Evolutionary conservation across 257 asterid species (phyloP), one percentile per base, ranked within the genome.

Genomic region (Lavandula angustifolia): DNA sequence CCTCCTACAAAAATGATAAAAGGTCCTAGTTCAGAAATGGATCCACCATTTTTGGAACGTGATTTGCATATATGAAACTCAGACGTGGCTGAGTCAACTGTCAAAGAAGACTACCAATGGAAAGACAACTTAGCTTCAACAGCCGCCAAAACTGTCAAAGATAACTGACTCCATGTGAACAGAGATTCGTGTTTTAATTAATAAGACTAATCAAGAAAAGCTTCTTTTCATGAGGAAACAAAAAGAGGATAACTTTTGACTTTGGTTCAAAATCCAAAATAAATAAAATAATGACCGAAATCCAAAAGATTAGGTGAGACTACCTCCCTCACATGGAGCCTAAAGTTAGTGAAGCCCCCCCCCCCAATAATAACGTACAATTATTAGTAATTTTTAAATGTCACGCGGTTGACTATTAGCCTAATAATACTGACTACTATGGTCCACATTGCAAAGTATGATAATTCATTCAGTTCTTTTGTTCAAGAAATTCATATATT

Each of bases 111-210:
- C 13, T 10, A 34, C 9, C 5, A 62, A 18, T 13, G 18, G 51
- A n/a, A 29, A 22, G 64, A 6, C 1, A 22, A 35, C 5, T 13
- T 54, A 7, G 18, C 37, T 33, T 59, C 58, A 18, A 7, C 59
- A 40, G 67, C 70, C 38, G 58, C 62, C 74, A 74, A 37, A 46
- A 8, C 68, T 67, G 67, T 67, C 54, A 51, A 44, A 29, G 27
- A 35, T 29, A 7, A 14, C 22, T 70, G 7, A 46, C 34, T 54
- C 13, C 40, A 61, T 54, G 57, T 29, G 69, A 59, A 62, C 50
- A 43, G 49, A 31, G 14, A 32, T 63, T 55, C 57, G n/a, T n/a
- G n/a, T n/a, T n/a, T n/a, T n/a, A n/a, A n/a, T n/a, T n/a, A n/a
- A 55, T 8, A 50, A 16, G 46, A 33, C 7, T 55, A 13, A 22